Evolutionary conservation across 192 early-diverging fungal species (phyloP).

Genomic region (Coemansia erecta): DNA sequence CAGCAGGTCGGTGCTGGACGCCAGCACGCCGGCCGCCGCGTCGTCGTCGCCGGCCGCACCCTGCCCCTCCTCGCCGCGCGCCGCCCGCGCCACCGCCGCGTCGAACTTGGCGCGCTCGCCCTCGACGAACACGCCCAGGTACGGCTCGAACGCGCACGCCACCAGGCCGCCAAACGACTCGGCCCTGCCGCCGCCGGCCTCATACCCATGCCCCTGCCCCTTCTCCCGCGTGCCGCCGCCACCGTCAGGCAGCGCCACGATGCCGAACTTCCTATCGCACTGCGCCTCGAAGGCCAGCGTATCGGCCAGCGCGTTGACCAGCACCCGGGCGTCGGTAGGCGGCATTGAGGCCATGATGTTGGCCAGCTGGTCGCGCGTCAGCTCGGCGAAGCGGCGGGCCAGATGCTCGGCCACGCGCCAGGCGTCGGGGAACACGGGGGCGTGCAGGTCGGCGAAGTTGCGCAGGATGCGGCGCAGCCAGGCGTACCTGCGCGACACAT

Average conservation of each 20-base stretch:
- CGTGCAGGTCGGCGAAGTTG: slow-evolving; percentile 87
- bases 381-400: slow-evolving; percentile 75
- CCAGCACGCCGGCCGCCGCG: slow-evolving; percentile 63
- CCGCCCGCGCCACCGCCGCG: slow-evolving; percentile 61
- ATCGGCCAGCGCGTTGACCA: slow-evolving; percentile 73
- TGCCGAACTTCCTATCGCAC: slow-evolving; percentile 69
- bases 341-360: slow-evolving; percentile 62
- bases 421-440: slow-evolving; percentile 69
- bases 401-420: slow-evolving; percentile 68
- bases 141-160: slow-evolving; percentile 83
- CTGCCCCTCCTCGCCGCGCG: slow-evolving; percentile 37
- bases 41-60: slow-evolving; percentile 53
- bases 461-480: slow-evolving; percentile 90
- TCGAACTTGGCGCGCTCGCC: slow-evolving; percentile 69
- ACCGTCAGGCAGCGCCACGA: slow-evolving; percentile 35
- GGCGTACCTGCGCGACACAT: slow-evolving; percentile 84
- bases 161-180: slow-evolving; percentile 70
- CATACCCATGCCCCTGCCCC: slow-evolving; percentile 15
- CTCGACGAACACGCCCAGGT: slow-evolving; percentile 82
- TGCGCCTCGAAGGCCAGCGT: slow-evolving; percentile 92
- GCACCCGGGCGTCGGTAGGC: slow-evolving; percentile 64
- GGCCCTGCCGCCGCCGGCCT: slow-evolving; percentile 5
- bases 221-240: slow-evolving; percentile 2
- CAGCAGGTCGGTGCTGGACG: slow-evolving; percentile 91
- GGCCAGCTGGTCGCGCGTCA: slow-evolving; percentile 66